These are phyloP conservation scores for Aspergillus terreus DNA, from an alignment of 2,329 filamentous ascomycete species.

Conservation along the genomic window DNA sequence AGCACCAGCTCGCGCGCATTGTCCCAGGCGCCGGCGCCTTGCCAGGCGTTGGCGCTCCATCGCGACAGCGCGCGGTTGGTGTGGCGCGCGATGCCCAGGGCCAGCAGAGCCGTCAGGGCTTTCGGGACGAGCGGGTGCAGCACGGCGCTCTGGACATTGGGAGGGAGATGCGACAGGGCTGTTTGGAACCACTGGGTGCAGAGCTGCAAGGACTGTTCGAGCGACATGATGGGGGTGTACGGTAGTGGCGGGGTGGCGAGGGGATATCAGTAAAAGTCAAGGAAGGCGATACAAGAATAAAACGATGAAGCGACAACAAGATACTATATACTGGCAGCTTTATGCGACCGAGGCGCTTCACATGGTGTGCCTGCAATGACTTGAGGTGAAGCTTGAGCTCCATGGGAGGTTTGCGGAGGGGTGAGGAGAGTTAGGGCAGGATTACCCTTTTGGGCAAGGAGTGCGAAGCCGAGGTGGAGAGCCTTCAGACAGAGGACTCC, in stretches of 20 bases:
- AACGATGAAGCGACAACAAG: no score
- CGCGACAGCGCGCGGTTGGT: constrained; percentile 27
- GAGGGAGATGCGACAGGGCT: constrained; percentile 24
- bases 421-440: background rate
- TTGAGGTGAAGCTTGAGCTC: background rate
- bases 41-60: constrained; percentile 31
- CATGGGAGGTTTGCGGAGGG: background rate
- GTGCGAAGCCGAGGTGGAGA: constrained; percentile 10
- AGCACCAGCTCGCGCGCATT: constrained; percentile 30
- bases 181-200: constrained; percentile 23
- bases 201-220: constrained; percentile 16
- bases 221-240: constrained; percentile 12
- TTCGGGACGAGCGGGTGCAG: constrained; percentile 28
- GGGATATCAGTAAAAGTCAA: no score
- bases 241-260: background rate
- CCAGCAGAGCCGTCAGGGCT: constrained; percentile 18
- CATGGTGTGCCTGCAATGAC: background rate
- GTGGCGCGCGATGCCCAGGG: constrained; percentile 22
- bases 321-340: no score
- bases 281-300: no score
- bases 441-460: constrained; percentile 7
- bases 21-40: constrained; percentile 21
- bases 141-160: constrained; percentile 23
- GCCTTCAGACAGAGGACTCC: background rate
- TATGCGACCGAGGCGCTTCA: background rate